Conservation (phyloP, 2,329 filamentous ascomycete species). For the Aureobasidium sp. region DNA sequence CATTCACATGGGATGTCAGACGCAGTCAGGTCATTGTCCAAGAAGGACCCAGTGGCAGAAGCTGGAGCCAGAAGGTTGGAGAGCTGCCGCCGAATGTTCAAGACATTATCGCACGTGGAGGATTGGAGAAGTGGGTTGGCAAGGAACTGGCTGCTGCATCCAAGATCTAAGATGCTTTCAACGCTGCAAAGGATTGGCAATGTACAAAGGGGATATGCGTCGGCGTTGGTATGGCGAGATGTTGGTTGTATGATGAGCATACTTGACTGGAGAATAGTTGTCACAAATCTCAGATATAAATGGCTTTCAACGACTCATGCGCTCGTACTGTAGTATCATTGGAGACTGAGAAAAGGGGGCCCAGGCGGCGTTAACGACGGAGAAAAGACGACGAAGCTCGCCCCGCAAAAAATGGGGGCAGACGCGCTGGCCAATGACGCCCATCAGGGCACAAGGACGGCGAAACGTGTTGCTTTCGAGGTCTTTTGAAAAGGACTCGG, state of each 20-base stretch:
- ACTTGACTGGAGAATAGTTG: no score
- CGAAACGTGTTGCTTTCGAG: conserved; percentile 9
- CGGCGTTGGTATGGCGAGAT: no score
- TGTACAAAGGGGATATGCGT: no score
- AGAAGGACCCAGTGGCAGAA: conserved; percentile 59
- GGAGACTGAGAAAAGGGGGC: no score
- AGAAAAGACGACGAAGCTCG: not conserved
- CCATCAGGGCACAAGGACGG: conserved; percentile 5
- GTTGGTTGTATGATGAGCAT: no score
- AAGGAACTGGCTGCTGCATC: conserved; percentile 2
- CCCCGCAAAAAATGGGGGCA: conserved; percentile 5
- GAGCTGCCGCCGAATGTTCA: conserved; percentile 81
- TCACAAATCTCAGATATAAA: no score
- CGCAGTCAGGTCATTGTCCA: conserved; percentile 63
- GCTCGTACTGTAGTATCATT: no score
- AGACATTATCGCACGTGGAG: conserved; percentile 68
- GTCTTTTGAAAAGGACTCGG: not conserved
- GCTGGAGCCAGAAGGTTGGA: conserved; percentile 75
- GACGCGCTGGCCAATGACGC: not conserved
- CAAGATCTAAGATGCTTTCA: not conserved
- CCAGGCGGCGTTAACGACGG: not conserved
- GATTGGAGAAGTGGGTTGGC: conserved; percentile 73
- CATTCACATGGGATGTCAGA: conserved; percentile 70
- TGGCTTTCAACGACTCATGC: no score
- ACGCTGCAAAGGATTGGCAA: no score